These are phyloP conservation scores for Hibiscus mutabilis DNA, from an alignment of 345 rosid genomes.

Conservation along the genomic window DNA sequence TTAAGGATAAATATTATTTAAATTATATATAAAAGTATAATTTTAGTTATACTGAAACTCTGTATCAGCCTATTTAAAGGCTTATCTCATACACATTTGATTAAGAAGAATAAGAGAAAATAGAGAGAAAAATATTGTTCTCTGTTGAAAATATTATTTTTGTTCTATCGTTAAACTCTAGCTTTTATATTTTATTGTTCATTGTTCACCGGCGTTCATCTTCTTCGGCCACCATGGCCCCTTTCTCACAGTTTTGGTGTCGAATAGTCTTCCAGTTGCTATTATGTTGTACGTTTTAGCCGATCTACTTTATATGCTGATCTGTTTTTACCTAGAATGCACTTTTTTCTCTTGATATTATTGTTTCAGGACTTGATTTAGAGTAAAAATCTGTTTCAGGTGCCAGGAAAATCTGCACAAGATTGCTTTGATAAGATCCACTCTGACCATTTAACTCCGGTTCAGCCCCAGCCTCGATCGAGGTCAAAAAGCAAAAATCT, in stretches of 20 bases:
- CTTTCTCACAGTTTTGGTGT: not conserved
- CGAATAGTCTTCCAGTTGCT: not conserved
- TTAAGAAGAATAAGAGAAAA: too few relatives aligned
- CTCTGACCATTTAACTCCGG: constrained; percentile 53
- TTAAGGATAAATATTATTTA: too few relatives aligned
- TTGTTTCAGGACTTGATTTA: not conserved
- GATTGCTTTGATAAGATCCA: constrained; percentile 77
- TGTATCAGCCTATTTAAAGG: too few relatives aligned
- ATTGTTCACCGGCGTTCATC: too few relatives aligned
- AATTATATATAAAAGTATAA: too few relatives aligned
- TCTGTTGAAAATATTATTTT: too few relatives aligned
- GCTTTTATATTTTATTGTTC: too few relatives aligned
- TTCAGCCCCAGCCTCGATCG: constrained; percentile 45
- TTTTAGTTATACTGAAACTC: too few relatives aligned
- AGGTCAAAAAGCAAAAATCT: constrained; percentile 36
- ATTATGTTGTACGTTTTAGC: not conserved
- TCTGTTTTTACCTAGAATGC: not conserved
- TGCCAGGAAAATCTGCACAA: constrained; percentile 76
- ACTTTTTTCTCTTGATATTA: not conserved
- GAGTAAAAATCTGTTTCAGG: constrained; percentile 30
- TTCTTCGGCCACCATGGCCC: too few relatives aligned
- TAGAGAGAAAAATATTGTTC: too few relatives aligned
- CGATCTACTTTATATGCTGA: constrained; percentile 1
- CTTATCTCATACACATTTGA: too few relatives aligned
- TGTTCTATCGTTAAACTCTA: too few relatives aligned